phyloP scores from a whole-genome alignment of 2,329 filamentous ascomycete species.

The Talaromyces sp. region DNA sequence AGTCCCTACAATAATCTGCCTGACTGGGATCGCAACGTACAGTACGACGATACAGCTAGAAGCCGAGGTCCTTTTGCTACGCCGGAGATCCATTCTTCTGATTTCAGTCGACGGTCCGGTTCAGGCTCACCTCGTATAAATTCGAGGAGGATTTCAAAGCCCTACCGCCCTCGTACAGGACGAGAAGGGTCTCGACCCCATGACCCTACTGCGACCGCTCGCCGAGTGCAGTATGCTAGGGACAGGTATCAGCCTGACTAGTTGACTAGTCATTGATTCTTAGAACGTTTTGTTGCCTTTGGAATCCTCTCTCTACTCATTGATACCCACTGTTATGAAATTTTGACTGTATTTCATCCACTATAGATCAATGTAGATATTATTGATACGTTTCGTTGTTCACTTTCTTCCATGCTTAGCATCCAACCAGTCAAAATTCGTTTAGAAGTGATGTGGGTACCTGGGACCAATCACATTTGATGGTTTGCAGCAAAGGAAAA shows the following conservation, averaged over 20 bases:
- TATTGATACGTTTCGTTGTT: too few species aligned
- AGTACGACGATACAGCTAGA: constrained; percentile 50
- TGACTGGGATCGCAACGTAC: constrained; percentile 75
- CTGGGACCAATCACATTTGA: too few species aligned
- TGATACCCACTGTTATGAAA: not conserved
- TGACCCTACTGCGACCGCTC: constrained; percentile 15
- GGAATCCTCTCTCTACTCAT: not conserved
- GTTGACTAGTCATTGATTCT: constrained; percentile 11
- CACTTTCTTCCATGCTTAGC: too few species aligned
- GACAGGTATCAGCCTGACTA: constrained; percentile 28
- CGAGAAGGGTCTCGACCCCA: constrained; percentile 11
- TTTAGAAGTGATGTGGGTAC: too few species aligned
- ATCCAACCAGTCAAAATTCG: too few species aligned
- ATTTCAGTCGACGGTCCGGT: constrained; percentile 17
- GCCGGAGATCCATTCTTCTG: not conserved
- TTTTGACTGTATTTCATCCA: not conserved
- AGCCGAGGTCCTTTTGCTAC: constrained; percentile 1
- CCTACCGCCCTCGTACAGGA: constrained; percentile 11
- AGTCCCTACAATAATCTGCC: constrained; percentile 68
- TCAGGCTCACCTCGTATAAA: constrained; percentile 17
- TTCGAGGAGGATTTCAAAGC: constrained; percentile 22
- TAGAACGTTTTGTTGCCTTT: not conserved
- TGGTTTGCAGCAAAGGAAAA: too few species aligned
- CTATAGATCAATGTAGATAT: not conserved
- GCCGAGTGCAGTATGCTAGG: constrained; percentile 23